Evolutionary conservation across 352 stramenopile genomes (phyloP), one percentile per base, ranked within the genome.

Genomic region (Phytophthora pini): DNA sequence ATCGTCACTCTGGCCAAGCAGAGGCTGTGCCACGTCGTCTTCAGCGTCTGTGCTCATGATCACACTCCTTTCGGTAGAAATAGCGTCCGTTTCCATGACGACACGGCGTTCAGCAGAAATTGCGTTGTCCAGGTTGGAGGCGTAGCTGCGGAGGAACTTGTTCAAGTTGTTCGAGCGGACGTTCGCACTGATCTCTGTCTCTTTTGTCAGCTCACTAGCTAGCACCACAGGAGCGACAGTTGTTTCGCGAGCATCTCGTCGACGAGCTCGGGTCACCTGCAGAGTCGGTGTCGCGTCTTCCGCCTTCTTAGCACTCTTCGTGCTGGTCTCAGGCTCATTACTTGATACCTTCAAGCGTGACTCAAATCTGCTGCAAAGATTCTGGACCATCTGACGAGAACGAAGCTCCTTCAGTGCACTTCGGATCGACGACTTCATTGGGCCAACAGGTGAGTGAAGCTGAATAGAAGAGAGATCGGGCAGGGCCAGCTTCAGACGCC

Each of bases 121-220:
- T 6, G 63, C 63, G 24, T 72, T 74, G 31, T 90, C 83, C 17
- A 92, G 61, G 58, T 92, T 92, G 5, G 80, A 89, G 12, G 79
- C 79, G 50, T 80, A 92, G 20, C 82, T 80, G 27, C 79, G 73
- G 17, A 90, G 60, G 57, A 92, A 92, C 13, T 83, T 84, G 44
- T 82, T 88, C 12, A 92, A 61, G 34, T 89, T 89, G 72, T 87
- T 88, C 0, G 79, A 78, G 48, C 80, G 81, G 2, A 58, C 47
- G 15, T 54, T 63, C 17, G 29, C 24, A 3, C 59, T 70, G 51
- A 76, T 54, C 8, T 70, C 46, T 0, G 44, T 34, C 27, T 75
- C 56, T 11, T 57, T 68, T 17, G 49, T 17, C 8, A 57, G 17
- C 3, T 58, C 40, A n/a, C 34, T 64, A 15, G 44, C 29, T 22